phyloP scores from a whole-genome alignment of 2,329 filamentous ascomycete species.

The Rutstroemia sp. region DNA sequence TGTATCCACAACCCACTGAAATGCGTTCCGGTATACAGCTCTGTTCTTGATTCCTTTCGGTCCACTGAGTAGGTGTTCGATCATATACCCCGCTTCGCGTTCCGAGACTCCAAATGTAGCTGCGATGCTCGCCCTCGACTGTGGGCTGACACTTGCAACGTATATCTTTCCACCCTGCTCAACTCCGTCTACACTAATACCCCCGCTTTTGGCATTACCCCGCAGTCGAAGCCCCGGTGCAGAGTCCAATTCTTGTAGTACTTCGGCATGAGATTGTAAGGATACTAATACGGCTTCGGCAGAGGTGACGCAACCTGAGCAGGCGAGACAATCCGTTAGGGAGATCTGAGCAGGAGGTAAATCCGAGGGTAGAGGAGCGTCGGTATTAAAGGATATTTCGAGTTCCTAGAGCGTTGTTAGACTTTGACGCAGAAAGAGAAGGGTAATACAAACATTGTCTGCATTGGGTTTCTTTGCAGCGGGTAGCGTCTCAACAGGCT shows the following conservation, averaged over 20 bases:
- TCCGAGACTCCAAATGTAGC: slow-evolving; percentile 73
- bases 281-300: slow-evolving; percentile 96
- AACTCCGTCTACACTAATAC: slow-evolving; percentile 41
- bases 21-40: slow-evolving; percentile 66
- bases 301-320: slow-evolving; percentile 94
- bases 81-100: slow-evolving; percentile 69
- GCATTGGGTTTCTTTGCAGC: slow-evolving; percentile 42
- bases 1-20: slow-evolving; percentile 87
- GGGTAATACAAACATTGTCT: slow-evolving; percentile 32
- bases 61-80: slow-evolving; percentile 71
- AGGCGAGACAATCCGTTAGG: slow-evolving; percentile 93
- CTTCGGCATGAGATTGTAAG: slow-evolving; percentile 87
- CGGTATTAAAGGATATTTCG: slow-evolving; percentile 92
- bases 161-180: slow-evolving; percentile 66
- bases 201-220: slow-evolving; percentile 23
- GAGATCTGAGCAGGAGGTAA: slow-evolving; percentile 81
- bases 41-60: slow-evolving; percentile 60
- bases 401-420: slow-evolving; percentile 35
- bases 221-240: slow-evolving; percentile 38
- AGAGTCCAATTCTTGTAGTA: slow-evolving; percentile 72
- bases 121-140: slow-evolving; percentile 81
- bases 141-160: slow-evolving; percentile 87
- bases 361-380: slow-evolving; percentile 46
- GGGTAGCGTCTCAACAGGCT: slow-evolving; percentile 89
- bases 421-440: background rate